Evolutionary conservation across 1,284 basidiomycete genomes (phyloP), one percentile per base, ranked within the genome.

Genomic region (Porodaedalea pini): DNA sequence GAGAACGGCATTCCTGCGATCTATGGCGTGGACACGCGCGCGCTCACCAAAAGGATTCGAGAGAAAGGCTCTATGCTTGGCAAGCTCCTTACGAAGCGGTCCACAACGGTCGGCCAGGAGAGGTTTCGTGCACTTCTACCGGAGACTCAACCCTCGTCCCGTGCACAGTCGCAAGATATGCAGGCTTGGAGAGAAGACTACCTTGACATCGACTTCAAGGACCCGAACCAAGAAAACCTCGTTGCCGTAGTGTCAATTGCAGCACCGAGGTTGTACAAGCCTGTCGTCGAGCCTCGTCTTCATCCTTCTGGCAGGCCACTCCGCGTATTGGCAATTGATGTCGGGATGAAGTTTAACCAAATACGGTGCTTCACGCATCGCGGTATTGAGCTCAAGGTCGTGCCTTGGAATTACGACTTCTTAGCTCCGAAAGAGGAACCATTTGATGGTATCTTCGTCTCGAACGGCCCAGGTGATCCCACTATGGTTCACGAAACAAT

Each of bases 271-370:
- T 67, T 95, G 25, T 94, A 90, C 79, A 79, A 80, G 57, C 83
- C 90, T 45, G 71, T 75, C 36, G 68, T 73, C 48, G 78, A 78
- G 43, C 77, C 83, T 29, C 80, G 81, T 60, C 69, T 86, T 51
- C 94, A 99, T 72, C 92, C 93, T 1, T 86, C 85, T 2, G 79
- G 78, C 21, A 83, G 84, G 50, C 78, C 85, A 1, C 70, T 99
- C 37, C 89, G 97, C 61, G 83, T 99, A 50, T 69, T 99, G 21
- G 93, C 93, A 3, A 77, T 99, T 57, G 97, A 99, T 71, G 95
- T 99, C 55, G 97, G 97, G 43, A 98, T 99, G 92, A 99, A 99
- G 76, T 96, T 90, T 77, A 99, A 99, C 75, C 97, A 99, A 74
- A 96, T 99, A 66, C 85, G 97, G 47, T 99, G 96, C 78, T 98